phyloP scores from a whole-genome alignment of 2,329 filamentous ascomycete genomes.

The Colletotrichum nymphaeae region DNA sequence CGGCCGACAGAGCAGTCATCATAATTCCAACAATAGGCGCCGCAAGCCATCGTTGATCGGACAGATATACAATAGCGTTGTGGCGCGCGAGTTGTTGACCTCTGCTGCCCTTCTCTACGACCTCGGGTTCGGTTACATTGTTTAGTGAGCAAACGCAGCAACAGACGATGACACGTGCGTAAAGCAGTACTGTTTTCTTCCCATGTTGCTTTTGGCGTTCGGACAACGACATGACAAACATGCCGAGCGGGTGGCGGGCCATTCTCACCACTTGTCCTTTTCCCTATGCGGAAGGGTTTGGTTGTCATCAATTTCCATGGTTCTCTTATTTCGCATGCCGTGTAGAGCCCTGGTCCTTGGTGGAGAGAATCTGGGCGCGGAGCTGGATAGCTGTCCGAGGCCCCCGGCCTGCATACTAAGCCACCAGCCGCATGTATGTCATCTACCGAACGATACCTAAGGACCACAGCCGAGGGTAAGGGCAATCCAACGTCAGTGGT shows the following conservation, averaged over 20 bases:
- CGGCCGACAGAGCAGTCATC: not conserved
- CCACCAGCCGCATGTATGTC: conserved; percentile 29
- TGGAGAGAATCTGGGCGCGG: not conserved
- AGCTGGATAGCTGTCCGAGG: conserved; percentile 9
- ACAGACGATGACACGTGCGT: conserved; percentile 15
- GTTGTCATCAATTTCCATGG: not conserved
- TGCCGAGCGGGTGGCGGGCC: conserved; percentile 41
- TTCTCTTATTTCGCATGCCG: not conserved
- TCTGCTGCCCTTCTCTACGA: conserved; percentile 1
- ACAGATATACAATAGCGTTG: conserved; percentile 13
- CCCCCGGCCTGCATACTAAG: conserved; percentile 4
- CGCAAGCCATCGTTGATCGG: not conserved
- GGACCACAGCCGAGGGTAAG: not conserved
- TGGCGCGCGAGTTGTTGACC: conserved; percentile 10
- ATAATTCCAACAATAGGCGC: not conserved
- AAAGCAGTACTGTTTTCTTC: not conserved
- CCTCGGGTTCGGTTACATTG: conserved; percentile 9
- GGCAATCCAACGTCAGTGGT: not conserved
- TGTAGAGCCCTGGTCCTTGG: conserved; percentile 21
- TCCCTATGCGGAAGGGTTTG: not conserved
- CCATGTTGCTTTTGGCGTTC: conserved; percentile 44
- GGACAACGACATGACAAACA: conserved; percentile 53
- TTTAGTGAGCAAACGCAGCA: conserved; percentile 9
- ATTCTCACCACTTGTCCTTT: conserved; percentile 38
- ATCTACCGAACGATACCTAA: conserved; percentile 29